Base-by-base conservation (phyloP, 768 basidiomycete genomes). In the Lactarius tabidus region DNA sequence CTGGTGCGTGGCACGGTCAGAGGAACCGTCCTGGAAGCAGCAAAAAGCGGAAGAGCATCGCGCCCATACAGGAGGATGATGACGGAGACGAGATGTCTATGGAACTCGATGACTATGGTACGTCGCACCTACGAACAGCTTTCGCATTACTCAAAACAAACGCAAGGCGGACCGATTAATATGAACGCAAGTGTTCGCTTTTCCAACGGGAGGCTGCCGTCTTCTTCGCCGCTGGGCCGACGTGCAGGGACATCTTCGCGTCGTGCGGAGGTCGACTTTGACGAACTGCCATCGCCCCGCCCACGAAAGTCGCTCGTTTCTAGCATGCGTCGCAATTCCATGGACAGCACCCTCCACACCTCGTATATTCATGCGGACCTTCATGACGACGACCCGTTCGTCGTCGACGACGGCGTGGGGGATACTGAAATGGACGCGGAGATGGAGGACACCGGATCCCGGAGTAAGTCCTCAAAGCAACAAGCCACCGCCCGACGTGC, bases 51-150 rank as follows among this genome's bases (percentile, higher is more conserved):
- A 69, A 31, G 74, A 76, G 39, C 76, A 80, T 31, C 77, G 80
- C 17, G 79, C 59, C 61, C 6, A 12, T 65, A 18, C 43, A 52
- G 14, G 69, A 68, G 45, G 67, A 65, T 29, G 59, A 83, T 26
- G 77, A 80, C 53, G 74, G 87, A 64, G 90, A 88, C 9, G 89
- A 90, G 70, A 85, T 86, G 81, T 86, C 85, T 14, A 91, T 93
- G 91, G 88, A 90, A 59, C 65, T 92, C 43, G 85, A 82, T 35
- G 86, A 90, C 67, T 88, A 51, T 45, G 57, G 65, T 66, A 33
- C 26, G 89, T 89, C 73, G 74, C 85, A 79, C 20, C 60, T 38
- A 54, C 14, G 18, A 18, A 23, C 14, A 7, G 3, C 14, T 23
- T 33, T 35, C 31, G 38, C 20, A 26, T 33, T 35, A 12, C 0